Evolutionary conservation across 805 yeast species (phyloP), one percentile per base, ranked within the genome.

Genomic region (Sungouiozyma ichnusensis): DNA sequence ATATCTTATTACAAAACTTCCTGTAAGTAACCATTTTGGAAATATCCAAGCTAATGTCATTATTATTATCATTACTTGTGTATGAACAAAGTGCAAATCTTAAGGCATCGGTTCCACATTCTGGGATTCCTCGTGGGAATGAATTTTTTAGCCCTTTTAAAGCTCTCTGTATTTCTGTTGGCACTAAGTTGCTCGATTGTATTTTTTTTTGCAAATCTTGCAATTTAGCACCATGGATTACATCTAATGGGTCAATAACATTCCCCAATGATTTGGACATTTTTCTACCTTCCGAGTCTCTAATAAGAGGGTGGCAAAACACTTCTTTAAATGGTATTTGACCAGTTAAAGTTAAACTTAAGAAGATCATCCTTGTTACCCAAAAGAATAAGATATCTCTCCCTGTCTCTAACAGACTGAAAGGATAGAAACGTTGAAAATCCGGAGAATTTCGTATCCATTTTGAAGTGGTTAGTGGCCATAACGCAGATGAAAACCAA

Each of bases 381-480:
- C 97, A 90, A 81, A 92, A 92, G 76, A 90, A 90, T 60, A 92
- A 72, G 60, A 90, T 90, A 70, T 90, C 98, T 97, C 97, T 92
- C 51, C 97, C 98, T 36, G 97, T 92, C 67, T 90, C 97, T 56
- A 92, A 71, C 80, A 92, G 68, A 16, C 92, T 79, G 79, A 86
- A 81, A 48, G 97, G 97, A 59, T 77, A 81, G 67, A 85, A 92
- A 37, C 64, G 64, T 50, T 75, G 69, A 73, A 85, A 66, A 62
- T 90, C 97, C 38, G 63, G 56, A 41, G 87, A 73, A 55, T 74
- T 66, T 44, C 77, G 64, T 55, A 97, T 97, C 97, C 97, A 90
- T 35, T 96, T 97, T 48, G 92, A 68, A 40, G 95, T 90, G 37
- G 95, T 80, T 59, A 90, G 78, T 44, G 98, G 97, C 97, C 97